Conservation (phyloP, 106 monocot species). For the Alisma plantagoaquatica region DNA sequence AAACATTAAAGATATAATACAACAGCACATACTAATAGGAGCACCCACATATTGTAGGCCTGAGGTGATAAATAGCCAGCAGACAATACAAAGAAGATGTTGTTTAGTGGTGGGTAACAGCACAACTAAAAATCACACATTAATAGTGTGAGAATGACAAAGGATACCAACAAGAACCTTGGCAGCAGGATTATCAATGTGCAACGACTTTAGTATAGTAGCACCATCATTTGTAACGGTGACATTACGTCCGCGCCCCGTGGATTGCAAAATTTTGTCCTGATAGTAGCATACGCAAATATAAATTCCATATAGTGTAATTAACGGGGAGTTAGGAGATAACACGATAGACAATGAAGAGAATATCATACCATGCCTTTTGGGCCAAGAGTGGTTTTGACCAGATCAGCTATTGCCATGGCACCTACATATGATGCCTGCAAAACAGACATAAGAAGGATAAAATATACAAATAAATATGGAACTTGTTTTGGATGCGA, state of each 20-base stretch:
- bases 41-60: no score
- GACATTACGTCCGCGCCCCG: conserved; percentile 78
- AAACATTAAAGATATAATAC: conserved; percentile 1
- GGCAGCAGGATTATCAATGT: conserved; percentile 96
- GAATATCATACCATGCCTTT: conserved; percentile 84
- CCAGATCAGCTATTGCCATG: conserved; percentile 89
- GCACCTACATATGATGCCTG: conserved; percentile 95
- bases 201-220: conserved; percentile 95
- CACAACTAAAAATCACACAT: no score
- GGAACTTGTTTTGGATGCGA: no score
- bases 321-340: no score
- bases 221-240: conserved; percentile 99
- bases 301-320: no score
- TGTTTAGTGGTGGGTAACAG: no score
- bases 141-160: no score
- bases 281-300: no score
- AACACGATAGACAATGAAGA: background rate
- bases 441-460: background rate
- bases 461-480: conserved; percentile 3
- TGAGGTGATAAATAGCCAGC: no score
- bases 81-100: no score
- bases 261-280: conserved; percentile 97
- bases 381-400: conserved; percentile 93
- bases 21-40: background rate
- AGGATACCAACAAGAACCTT: conserved; percentile 96